Conservation (phyloP, 805 yeast genomes). For the Sugiyamaella smithiae region DNA sequence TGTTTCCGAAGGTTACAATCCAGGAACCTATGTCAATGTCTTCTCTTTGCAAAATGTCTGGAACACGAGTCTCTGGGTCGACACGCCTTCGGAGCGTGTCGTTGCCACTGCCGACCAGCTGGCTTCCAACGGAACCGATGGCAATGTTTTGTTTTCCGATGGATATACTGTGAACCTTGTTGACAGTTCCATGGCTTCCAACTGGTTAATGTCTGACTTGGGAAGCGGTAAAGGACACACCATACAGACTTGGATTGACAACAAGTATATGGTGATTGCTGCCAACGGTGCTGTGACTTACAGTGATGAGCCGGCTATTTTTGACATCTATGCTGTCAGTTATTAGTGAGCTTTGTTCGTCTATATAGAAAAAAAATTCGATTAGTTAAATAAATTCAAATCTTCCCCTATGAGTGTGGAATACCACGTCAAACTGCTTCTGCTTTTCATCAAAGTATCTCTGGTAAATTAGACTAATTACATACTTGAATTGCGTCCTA, state of each 20-base stretch:
- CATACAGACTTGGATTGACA: background rate
- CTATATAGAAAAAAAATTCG: too few species aligned
- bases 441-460: too few species aligned
- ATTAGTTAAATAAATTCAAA: too few species aligned
- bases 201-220: background rate
- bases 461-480: too few species aligned
- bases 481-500: too few species aligned
- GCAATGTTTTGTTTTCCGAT: background rate
- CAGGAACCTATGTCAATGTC: background rate
- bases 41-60: background rate
- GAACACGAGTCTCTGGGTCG: background rate
- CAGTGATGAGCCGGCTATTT: background rate
- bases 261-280: background rate
- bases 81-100: background rate
- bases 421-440: too few species aligned
- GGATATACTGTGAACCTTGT: background rate
- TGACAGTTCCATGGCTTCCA: background rate
- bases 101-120: background rate
- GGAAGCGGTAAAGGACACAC: constrained; percentile 2
- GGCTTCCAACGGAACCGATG: background rate
- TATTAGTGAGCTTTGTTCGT: too few species aligned
- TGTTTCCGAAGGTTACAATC: background rate
- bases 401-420: too few species aligned
- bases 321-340: background rate
- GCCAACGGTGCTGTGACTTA: background rate